Evolutionary conservation across 139 green algal species (phyloP), one percentile per base, ranked within the genome.

Genomic region (Pleodorina starrii): DNA sequence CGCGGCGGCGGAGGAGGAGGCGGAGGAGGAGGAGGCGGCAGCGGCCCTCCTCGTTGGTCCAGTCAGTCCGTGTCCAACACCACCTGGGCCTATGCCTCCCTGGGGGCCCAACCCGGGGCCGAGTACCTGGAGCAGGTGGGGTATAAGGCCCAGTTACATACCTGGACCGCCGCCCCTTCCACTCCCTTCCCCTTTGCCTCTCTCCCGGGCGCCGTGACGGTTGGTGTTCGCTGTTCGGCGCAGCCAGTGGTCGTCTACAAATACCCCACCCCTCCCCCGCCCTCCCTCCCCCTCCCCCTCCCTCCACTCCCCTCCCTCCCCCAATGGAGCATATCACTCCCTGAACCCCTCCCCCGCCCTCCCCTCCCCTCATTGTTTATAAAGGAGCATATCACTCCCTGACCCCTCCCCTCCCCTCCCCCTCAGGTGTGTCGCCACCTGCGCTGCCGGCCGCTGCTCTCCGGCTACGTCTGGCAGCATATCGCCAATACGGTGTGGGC

Each of bases 401-500:
- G 54, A 66, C 10, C n/a, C 50, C 35, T 4, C 0, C 5, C 35
- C 77, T 0, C 0, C 51, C 50, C 48, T 10, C 46, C 40, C 48
- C 7, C 35, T 0, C 79, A 86, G 79, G 60, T 78, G 29, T 87
- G 81, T 29, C 42, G 42, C 2, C 81, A 78, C 42, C 60, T 87
- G 29, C 19, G 5, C 42, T 35, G 57, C 46, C 35, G 17, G 4
- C n/a, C 43, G 5, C 42, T n/a, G 21, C 77, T 88, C 27, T 29
- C 23, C 19, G 2, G 0, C 50, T 91, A 68, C 76, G 25, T 32
- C 44, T 77, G 69, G 75, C 94, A 96, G 85, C 94, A 95, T 85
- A n/a, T 96, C 85, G 60, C 80, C 81, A 95, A 92, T 75, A 94
- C 93, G 9, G 42, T 94, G 38, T 96, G 94, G 94, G 94, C 89